These are phyloP conservation scores for Ustilago cynodontis DNA, from an alignment of 1,284 basidiomycete genomes.

Conservation along the genomic window DNA sequence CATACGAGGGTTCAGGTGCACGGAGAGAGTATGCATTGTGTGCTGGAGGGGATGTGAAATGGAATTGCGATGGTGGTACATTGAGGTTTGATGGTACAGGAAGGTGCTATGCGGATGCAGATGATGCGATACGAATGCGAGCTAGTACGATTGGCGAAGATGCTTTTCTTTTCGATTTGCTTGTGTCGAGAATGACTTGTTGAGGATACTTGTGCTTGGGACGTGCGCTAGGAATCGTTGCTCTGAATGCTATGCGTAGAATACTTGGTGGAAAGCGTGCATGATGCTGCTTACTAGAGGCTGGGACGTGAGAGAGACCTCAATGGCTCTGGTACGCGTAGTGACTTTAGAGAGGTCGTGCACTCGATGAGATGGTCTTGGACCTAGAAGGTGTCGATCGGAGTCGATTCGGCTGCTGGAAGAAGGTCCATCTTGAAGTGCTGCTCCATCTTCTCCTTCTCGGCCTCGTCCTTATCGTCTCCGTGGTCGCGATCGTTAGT, in stretches of 20 bases:
- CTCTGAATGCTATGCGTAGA: not conserved
- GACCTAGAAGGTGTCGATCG: conserved; percentile 18
- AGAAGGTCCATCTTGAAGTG: conserved; percentile 16
- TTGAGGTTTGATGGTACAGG: not conserved
- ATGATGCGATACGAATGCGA: conserved; percentile 1
- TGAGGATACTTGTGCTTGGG: not conserved
- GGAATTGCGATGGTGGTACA: not conserved
- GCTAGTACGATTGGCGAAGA: not conserved
- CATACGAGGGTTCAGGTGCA: conserved; percentile 6
- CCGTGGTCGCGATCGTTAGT: not conserved
- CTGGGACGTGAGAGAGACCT: no score
- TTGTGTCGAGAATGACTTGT: not conserved
- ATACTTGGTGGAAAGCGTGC: no score
- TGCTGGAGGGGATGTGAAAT: conserved; percentile 4
- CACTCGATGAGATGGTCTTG: not conserved
- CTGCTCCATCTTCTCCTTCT: not conserved
- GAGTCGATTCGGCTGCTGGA: conserved; percentile 5
- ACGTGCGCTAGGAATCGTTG: no score
- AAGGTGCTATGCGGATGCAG: not conserved
- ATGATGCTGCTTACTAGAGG: no score
- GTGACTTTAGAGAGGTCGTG: no score
- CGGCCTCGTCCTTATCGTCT: conserved; percentile 1
- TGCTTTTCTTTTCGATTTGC: not conserved
- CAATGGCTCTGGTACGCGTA: not conserved
- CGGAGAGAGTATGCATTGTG: conserved; percentile 16